Base-by-base conservation (phyloP, 345 rosid genomes). In the Eucalyptus cloeziana region DNA sequence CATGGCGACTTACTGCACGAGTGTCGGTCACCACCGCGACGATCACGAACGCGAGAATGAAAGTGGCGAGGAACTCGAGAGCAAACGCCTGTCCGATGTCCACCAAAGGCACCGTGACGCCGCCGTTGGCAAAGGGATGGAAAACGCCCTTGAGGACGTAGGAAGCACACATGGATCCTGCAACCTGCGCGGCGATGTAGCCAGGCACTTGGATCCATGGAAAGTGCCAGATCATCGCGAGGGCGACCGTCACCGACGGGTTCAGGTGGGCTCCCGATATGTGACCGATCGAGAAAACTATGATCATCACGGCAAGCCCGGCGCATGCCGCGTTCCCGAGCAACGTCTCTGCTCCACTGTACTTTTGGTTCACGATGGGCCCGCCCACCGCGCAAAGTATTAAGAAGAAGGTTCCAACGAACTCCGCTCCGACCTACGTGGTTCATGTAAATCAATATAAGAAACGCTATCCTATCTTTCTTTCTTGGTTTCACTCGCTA, bases 201-300 rank as follows among this genome's bases (percentile, higher is more conserved):
- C 49, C 90, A 7, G 91, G 88, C 13, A 92, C 96, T 88, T 91
- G 91, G 87, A 27, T 52, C 90, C 91, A 89, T 6, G 95, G 93
- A 62, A 94, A 93, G 56, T 90, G 91, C 45, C 87, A 86, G 7
- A 86, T 88, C n/a, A 90, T 79, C 0, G 93, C 94, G 45, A 94
- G 90, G 43, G 94, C 94, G 64, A 94, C 86, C 30, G 94, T 92
- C 45, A 95, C 91, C 27, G 94, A 94, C n/a, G 94, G 95, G 62
- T 95, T 95, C 89, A 93, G 92, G 91, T 95, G 95, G 81, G 93
- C 94, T 54, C 96, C 95, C 4, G 94, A 94, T 79, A 95, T 88
- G 86, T 93, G 95, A 17, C 96, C 95, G 7, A 92, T 56, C 30
- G 94, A 76, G 64, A 93, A 91, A 24, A 91, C 89, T 89, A 94